Evolutionary conservation across 2,329 filamentous ascomycete genomes (phyloP), one percentile per base, ranked within the genome.

Genomic region (Setomelanomma holmii): DNA sequence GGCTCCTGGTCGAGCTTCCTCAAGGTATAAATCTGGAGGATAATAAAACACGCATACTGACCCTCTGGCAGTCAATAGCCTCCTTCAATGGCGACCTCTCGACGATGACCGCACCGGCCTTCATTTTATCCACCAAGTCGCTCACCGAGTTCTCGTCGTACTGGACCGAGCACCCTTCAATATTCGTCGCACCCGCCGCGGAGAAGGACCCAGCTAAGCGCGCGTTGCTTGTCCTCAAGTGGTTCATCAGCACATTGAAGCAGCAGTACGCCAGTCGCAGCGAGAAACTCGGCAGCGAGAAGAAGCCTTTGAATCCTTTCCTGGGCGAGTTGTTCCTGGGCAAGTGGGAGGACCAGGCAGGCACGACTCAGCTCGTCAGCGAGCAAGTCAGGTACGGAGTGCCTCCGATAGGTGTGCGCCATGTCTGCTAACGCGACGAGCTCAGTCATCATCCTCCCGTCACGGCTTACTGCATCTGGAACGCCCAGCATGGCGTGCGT

Each of bases 301-400:
- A 98, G 86, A 99, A 98, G 81, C 93, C 93, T 2, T 79, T 99
- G 53, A 98, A 99, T 72, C 95, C 95, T 0, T 98, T 99, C 78
- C 79, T 99, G 30, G 93, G 93, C 50, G 93, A 99, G 79, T 84
- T 98, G 27, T 98, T 97, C 78, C 77, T 98, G 22, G 95, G 93
- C 20, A 89, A 87, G 67, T 99, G 95, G 95, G 85, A 89, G 52
- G 90, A 96, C 69, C 83, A 86, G 40, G 85, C 86, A 46, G 93
- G 93, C 51, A 89, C 87, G 41, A 98, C 95, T 22, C 86, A 89
- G 64, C 83, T 99, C 61, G 84, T 96, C 66, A 96, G 91, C 69
- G 93, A 98, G 79, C 93, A 98, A 82, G 95, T 98, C 72, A 90
- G 88, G 85, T 86, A 74, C 52, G 66, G 53, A 4, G 4, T n/a